phyloP scores from a whole-genome alignment of 2,329 filamentous ascomycete species.

The Curvularia verruculosa region DNA sequence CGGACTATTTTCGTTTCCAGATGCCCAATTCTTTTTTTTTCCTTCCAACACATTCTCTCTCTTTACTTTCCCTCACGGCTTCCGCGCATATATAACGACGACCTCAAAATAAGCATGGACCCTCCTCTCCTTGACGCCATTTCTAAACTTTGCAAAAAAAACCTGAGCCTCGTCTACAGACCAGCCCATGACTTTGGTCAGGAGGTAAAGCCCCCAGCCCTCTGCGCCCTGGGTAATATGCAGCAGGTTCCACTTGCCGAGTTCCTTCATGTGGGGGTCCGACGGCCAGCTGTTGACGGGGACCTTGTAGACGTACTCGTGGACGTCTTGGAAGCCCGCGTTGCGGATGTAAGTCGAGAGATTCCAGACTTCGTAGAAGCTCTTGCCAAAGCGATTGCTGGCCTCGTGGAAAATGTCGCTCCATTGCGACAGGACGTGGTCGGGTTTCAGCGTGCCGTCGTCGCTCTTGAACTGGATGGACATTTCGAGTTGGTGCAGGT shows the following conservation, averaged over 20 bases:
- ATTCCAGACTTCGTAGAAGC: constrained; percentile 37
- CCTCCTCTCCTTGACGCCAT: constrained; percentile 38
- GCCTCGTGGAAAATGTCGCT: constrained; percentile 36
- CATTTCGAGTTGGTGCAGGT: constrained; percentile 51
- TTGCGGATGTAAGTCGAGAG: constrained; percentile 34
- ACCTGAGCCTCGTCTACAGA: constrained; percentile 53
- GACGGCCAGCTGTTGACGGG: constrained; percentile 38
- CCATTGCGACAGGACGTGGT: constrained; percentile 38
- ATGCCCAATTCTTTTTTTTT: background rate
- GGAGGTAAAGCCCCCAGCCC: constrained; percentile 38
- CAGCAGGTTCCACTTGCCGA: constrained; percentile 42
- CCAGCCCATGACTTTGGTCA: constrained; percentile 42
- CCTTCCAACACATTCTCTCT: no score
- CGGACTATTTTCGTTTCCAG: no score
- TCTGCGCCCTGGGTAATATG: constrained; percentile 38
- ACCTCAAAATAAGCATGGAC: constrained; percentile 44
- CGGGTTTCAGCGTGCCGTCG: constrained; percentile 45
- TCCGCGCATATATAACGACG: constrained; percentile 24
- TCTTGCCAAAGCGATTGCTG: constrained; percentile 28
- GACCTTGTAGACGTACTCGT: constrained; percentile 38
- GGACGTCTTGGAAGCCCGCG: constrained; percentile 36
- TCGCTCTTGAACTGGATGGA: constrained; percentile 49
- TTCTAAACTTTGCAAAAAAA: constrained; percentile 45
- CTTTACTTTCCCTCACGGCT: no score
- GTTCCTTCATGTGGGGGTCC: constrained; percentile 41